A percentile compares a stretch with the other conserved stretches of the same genome.
Evolutionary conservation across 2,329 filamentous ascomycete genomes (phyloP).

Genomic region (Penicillium sumatraense): DNA sequence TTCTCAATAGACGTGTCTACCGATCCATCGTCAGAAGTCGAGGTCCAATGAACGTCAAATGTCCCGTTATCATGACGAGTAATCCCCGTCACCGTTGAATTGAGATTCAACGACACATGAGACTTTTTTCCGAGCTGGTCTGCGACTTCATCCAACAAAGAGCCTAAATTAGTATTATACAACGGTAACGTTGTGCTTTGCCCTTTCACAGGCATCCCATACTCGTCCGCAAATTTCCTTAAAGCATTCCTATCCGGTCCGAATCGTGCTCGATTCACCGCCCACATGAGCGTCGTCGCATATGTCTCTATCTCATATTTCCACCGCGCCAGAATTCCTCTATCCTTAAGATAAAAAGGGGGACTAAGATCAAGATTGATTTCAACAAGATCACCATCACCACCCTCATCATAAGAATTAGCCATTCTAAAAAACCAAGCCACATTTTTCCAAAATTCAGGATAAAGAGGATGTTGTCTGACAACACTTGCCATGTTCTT

Average conservation of each 20-base stretch:
- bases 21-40: not conserved
- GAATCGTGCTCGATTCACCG: not conserved
- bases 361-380: no score
- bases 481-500: no score
- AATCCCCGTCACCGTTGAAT: constrained; percentile 3
- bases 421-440: no score
- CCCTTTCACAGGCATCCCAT: not conserved
- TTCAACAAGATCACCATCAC: no score
- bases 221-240: not conserved
- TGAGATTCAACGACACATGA: not conserved
- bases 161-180: not conserved
- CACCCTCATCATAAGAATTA: no score
- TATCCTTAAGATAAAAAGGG: no score
- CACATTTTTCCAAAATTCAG: no score
- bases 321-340: no score
- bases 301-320: no score
- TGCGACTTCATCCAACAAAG: not conserved
- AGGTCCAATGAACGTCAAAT: constrained; percentile 7
- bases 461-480: no score
- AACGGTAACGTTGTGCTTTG: not conserved
- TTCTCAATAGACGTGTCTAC: not conserved
- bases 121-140: not conserved
- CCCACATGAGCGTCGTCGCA: no score
- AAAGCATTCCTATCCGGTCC: not conserved
- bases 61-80: not conserved